phyloP scores from a whole-genome alignment of 202 grass and related monocot genomes.

The Saccharum hybrid region DNA sequence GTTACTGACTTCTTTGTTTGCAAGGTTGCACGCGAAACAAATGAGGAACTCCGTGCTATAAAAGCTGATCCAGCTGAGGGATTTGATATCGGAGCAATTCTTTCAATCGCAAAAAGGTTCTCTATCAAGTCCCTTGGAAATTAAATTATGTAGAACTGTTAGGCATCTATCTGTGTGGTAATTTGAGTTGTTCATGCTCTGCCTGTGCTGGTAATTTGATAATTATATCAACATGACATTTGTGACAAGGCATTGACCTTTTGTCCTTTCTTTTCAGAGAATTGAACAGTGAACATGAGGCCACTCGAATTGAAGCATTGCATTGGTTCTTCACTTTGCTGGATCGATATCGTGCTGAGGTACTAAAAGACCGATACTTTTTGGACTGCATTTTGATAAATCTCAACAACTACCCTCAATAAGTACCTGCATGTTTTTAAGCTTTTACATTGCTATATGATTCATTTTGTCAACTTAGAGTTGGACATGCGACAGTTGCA shows the following conservation, averaged over 20 bases:
- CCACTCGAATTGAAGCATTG: conserved; percentile 92
- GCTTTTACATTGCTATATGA: not conserved
- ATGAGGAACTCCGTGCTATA: conserved; percentile 93
- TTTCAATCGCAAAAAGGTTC: conserved; percentile 86
- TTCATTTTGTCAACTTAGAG: conserved; percentile 31
- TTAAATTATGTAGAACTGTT: conserved; percentile 2
- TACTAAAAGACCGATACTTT: conserved; percentile 47
- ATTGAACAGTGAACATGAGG: conserved; percentile 85
- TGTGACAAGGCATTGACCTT: conserved; percentile 11
- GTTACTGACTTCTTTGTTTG: conserved; percentile 29
- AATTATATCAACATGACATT: conserved; percentile 3
- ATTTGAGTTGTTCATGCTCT: not conserved
- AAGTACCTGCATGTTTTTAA: conserved; percentile 23
- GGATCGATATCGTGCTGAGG: conserved; percentile 69
- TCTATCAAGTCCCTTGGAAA: conserved; percentile 32
- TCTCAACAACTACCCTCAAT: not conserved
- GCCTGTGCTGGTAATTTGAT: conserved; percentile 16
- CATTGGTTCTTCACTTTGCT: conserved; percentile 87
- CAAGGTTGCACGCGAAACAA: conserved; percentile 97
- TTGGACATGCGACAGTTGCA: conserved; percentile 18
- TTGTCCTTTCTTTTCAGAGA: conserved; percentile 63
- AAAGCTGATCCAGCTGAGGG: conserved; percentile 88
- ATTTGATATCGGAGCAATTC: conserved; percentile 91
- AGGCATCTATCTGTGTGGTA: not conserved
- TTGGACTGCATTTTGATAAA: not conserved